These are phyloP conservation scores for Bruguiera parviflora DNA, from an alignment of 345 rosid species.

Conservation along the genomic window DNA sequence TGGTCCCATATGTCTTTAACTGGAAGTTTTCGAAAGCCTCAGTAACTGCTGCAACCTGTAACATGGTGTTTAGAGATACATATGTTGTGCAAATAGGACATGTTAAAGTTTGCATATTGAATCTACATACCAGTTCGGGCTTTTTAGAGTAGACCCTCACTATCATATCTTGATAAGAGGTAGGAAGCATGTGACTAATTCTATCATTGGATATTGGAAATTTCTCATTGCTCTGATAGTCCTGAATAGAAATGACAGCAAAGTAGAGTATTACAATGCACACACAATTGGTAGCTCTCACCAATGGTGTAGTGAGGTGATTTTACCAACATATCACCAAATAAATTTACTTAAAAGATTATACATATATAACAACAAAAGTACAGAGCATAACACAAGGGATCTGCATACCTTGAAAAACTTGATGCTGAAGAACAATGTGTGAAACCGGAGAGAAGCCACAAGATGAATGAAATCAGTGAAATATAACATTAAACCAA, in stretches of 20 bases:
- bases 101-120: background rate
- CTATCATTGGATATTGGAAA: slow-evolving; percentile 66
- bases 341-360: background rate
- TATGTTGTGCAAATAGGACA: background rate
- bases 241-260: slow-evolving; percentile 43
- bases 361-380: background rate
- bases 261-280: background rate
- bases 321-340: background rate
- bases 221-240: slow-evolving; percentile 73
- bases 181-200: slow-evolving; percentile 83
- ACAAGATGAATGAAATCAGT: slow-evolving; percentile 8
- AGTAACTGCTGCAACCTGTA: slow-evolving; percentile 73
- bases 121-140: slow-evolving; percentile 70
- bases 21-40: slow-evolving; percentile 96
- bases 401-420: slow-evolving; percentile 71
- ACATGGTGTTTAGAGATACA: slow-evolving; percentile 10
- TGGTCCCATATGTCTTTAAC: slow-evolving; percentile 71
- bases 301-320: background rate
- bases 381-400: background rate
- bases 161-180: slow-evolving; percentile 82
- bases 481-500: background rate
- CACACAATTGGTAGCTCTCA: background rate
- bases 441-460: slow-evolving; percentile 7
- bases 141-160: slow-evolving; percentile 86
- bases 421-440: slow-evolving; percentile 59